These are phyloP conservation scores for Chrysanthemum seticuspe DNA, from an alignment of 129 eudicot species.

Conservation along the genomic window DNA sequence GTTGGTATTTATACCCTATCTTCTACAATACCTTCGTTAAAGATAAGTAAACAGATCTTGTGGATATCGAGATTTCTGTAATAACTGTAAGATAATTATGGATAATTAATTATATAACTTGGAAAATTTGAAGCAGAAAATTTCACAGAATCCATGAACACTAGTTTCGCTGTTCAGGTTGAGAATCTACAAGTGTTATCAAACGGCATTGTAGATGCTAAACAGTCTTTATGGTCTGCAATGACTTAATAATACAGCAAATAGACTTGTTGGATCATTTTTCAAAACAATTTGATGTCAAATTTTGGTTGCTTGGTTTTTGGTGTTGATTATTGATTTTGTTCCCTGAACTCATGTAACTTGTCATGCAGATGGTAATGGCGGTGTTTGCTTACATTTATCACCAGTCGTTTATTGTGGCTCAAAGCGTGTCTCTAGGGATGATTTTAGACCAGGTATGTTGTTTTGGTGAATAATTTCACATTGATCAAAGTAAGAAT, in stretches of 20 bases:
- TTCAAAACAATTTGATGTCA: background rate
- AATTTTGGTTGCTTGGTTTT: background rate
- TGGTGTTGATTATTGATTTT: background rate
- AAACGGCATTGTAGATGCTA: background rate
- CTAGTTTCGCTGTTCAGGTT: background rate
- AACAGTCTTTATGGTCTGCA: background rate
- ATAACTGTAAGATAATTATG: too few relatives aligned
- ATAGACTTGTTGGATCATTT: background rate
- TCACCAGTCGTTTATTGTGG: conserved; percentile 78
- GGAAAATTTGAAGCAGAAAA: background rate
- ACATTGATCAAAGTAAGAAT: background rate
- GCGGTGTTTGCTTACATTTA: conserved; percentile 93
- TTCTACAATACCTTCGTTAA: background rate
- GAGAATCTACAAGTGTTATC: background rate
- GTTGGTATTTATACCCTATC: background rate
- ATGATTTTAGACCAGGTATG: conserved; percentile 88
- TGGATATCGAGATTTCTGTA: background rate
- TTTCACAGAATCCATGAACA: background rate
- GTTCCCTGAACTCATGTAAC: background rate
- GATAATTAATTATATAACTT: background rate
- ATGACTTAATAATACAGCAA: background rate
- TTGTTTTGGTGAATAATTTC: background rate
- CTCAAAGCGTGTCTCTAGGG: conserved; percentile 81
- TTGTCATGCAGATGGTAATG: conserved; percentile 80
- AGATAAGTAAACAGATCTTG: background rate